These are phyloP conservation scores for Metarhizium brunneum DNA, from an alignment of 2,329 filamentous ascomycete genomes.

Conservation along the genomic window DNA sequence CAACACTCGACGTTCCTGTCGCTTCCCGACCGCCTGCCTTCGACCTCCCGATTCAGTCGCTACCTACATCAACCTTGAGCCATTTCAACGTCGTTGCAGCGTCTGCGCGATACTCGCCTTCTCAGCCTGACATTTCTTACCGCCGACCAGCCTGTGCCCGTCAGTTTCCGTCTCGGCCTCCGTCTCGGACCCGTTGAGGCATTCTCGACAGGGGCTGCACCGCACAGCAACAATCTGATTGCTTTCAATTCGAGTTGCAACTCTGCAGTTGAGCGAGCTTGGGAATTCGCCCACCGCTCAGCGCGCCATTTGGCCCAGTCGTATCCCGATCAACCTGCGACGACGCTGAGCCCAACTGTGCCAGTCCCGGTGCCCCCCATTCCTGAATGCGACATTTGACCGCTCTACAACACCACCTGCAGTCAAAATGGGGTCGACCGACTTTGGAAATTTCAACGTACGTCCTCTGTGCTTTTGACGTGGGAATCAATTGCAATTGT, in stretches of 20 bases:
- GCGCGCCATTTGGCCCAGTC: conserved; percentile 5
- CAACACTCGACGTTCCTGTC: not conserved
- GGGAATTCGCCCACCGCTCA: conserved; percentile 10
- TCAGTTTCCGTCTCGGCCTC: not conserved
- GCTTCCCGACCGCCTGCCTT: not conserved
- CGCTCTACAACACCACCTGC: conserved; percentile 13
- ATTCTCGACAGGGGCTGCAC: not conserved
- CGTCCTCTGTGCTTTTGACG: conserved; percentile 2
- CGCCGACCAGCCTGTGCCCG: not conserved
- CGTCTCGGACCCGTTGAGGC: not conserved
- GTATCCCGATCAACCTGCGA: not conserved
- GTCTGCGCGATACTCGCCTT: not conserved
- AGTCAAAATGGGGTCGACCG: conserved; percentile 48
- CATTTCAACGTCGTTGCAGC: not conserved
- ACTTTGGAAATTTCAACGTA: conserved; percentile 54
- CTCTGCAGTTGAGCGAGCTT: not conserved
- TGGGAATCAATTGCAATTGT: not conserved
- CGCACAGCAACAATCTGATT: not conserved
- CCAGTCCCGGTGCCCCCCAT: not conserved
- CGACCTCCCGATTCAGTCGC: not conserved
- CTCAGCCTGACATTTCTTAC: not conserved
- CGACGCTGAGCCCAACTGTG: not conserved
- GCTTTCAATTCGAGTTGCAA: not conserved
- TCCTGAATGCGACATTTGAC: conserved; percentile 4
- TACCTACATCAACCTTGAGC: not conserved